phyloP scores from a whole-genome alignment of 78 protist species.

The Dictyostelium firmibasis region DNA sequence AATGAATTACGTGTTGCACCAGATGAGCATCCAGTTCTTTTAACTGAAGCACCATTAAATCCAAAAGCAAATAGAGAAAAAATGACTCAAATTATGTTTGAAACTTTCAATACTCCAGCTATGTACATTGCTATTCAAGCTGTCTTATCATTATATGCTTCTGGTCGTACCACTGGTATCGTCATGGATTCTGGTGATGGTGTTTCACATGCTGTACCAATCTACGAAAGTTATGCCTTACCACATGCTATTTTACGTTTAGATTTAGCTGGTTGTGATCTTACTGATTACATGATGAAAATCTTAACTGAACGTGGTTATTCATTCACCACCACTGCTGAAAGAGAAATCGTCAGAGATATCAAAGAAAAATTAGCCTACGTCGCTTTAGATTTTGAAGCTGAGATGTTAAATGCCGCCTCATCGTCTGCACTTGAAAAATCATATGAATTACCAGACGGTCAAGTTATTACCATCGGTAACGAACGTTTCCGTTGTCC shows the following conservation, averaged over 20 bases:
- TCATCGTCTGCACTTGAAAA: constrained; percentile 84
- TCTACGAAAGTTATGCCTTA: no score
- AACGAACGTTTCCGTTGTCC: constrained; percentile 95
- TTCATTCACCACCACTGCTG: constrained; percentile 95
- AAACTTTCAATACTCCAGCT: no score
- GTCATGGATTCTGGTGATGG: no score
- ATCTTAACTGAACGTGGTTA: constrained; percentile 96
- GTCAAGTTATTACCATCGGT: constrained; percentile 94
- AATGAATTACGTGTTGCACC: no score
- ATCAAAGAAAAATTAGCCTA: constrained; percentile 92
- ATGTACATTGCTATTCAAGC: no score
- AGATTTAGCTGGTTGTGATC: no score
- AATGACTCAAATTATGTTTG: no score
- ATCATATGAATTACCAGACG: constrained; percentile 91
- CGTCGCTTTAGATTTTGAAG: constrained; percentile 84
- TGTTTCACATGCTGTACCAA: no score
- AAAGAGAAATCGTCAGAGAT: constrained; percentile 89
- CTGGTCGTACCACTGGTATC: no score
- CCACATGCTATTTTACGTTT: no score
- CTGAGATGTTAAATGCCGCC: constrained; percentile 92
- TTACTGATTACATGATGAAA: constrained; percentile 89
- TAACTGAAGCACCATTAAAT: constrained; percentile 87
- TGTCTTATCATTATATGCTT: no score
- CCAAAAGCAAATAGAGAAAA: no score
- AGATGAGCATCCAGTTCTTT: constrained; percentile 82